Evolutionary conservation across 148 eudicot species (phyloP).

Genomic region (Vaccinium corymbosum): DNA sequence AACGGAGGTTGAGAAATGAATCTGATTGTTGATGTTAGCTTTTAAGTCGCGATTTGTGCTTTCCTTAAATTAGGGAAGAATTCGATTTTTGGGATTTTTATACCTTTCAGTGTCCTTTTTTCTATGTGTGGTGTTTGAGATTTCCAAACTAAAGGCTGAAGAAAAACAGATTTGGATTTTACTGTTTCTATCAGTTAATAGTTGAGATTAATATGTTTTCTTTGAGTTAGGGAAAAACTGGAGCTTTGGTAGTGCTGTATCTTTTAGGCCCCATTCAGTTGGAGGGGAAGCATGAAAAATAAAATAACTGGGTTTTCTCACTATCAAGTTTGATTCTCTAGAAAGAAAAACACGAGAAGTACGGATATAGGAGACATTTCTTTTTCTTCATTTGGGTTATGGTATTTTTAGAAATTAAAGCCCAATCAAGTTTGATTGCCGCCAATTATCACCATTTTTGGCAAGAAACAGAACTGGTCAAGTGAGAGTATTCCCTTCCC

Average conservation of each 20-base stretch:
- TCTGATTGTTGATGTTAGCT: not conserved
- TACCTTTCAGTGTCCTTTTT: not conserved
- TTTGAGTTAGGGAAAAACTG: not conserved
- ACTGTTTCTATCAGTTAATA: not conserved
- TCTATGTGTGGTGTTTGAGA: not conserved
- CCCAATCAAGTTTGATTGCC: not conserved
- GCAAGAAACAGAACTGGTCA: not conserved
- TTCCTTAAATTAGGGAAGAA: not conserved
- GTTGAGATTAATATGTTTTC: not conserved
- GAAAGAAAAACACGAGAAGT: not conserved
- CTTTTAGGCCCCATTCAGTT: not conserved
- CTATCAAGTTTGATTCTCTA: not conserved
- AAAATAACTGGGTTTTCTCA: not conserved
- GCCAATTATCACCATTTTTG: not conserved
- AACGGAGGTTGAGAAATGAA: slow-evolving; percentile 14
- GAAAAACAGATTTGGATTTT: not conserved
- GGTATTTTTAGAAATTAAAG: not conserved
- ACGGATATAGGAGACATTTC: not conserved
- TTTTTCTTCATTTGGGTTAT: not conserved
- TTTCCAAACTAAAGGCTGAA: not conserved
- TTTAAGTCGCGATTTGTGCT: not conserved
- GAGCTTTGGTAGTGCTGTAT: not conserved
- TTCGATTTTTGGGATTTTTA: not conserved
- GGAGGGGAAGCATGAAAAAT: not conserved
- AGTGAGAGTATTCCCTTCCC: not conserved